phyloP scores from a whole-genome alignment of 352 stramenopile genomes.

The Aphanomyces euteiches region DNA sequence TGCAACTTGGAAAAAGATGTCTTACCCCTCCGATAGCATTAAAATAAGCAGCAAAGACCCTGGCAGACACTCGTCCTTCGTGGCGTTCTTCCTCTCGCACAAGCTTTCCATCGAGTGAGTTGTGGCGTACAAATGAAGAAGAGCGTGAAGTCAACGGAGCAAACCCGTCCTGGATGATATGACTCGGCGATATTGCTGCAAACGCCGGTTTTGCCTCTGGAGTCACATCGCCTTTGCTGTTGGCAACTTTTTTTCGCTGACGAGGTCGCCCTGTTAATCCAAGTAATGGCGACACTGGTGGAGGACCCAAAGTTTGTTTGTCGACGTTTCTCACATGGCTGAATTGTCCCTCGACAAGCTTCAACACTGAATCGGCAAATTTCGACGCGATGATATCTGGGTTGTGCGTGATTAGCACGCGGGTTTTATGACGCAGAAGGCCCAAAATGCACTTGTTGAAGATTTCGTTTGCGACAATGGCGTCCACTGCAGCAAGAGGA shows the following conservation, averaged over 20 bases:
- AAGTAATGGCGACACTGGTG: constrained; percentile 43
- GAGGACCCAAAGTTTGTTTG: constrained; percentile 6
- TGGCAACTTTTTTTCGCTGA: not conserved
- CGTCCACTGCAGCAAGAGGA: constrained; percentile 84
- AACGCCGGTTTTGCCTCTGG: not conserved
- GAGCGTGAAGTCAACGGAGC: constrained; percentile 6
- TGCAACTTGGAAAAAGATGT: constrained; percentile 42
- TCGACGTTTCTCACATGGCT: constrained; percentile 10
- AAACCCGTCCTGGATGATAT: constrained; percentile 24
- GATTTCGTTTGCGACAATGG: constrained; percentile 54
- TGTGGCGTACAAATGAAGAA: not conserved
- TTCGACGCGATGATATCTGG: constrained; percentile 46
- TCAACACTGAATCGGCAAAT: constrained; percentile 40
- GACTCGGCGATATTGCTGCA: not conserved
- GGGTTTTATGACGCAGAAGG: constrained; percentile 50
- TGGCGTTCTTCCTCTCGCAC: constrained; percentile 26
- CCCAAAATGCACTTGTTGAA: constrained; percentile 54
- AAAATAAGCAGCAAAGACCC: constrained; percentile 48
- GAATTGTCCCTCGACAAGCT: constrained; percentile 9
- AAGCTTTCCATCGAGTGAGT: constrained; percentile 4
- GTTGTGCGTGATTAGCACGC: constrained; percentile 53
- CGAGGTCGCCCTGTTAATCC: constrained; percentile 7
- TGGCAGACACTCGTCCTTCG: constrained; percentile 40
- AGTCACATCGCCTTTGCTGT: not conserved
- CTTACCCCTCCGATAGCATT: constrained; percentile 38